phyloP scores from a whole-genome alignment of 2,329 filamentous ascomycete species.

The Zymoseptoria passerinii region DNA sequence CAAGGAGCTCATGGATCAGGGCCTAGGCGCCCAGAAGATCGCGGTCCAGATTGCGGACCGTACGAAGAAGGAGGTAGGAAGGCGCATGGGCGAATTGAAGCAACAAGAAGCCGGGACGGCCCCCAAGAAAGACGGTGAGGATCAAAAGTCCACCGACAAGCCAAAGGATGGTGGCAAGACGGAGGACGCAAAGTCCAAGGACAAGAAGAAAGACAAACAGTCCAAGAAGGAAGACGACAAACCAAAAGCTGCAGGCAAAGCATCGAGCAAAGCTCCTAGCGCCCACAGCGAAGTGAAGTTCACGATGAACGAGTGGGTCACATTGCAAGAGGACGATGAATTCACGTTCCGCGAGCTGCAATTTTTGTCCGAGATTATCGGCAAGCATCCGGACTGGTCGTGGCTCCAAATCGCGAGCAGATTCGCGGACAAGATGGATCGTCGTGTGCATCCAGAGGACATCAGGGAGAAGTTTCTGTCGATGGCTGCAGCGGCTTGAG shows the following conservation, averaged over 20 bases:
- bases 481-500: conserved; percentile 12
- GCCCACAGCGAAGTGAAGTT: conserved; percentile 19
- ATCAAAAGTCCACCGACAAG: conserved; percentile 16
- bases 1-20: background rate
- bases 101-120: conserved; percentile 1
- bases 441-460: conserved; percentile 36
- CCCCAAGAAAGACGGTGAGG: background rate
- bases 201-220: conserved; percentile 17
- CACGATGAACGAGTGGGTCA: conserved; percentile 25
- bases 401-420: conserved; percentile 41
- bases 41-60: background rate
- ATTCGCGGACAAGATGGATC: conserved; percentile 44
- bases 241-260: conserved; percentile 9
- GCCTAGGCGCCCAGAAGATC: background rate
- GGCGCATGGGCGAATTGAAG: background rate
- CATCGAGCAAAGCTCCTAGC: conserved; percentile 7
- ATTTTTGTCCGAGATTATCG: conserved; percentile 37
- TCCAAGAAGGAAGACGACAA: conserved; percentile 7
- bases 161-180: conserved; percentile 8
- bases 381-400: conserved; percentile 33
- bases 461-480: conserved; percentile 36
- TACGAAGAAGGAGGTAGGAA: background rate
- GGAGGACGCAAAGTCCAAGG: conserved; percentile 6
- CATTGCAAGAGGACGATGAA: conserved; percentile 28
- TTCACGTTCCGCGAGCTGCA: conserved; percentile 34